These are phyloP conservation scores for Diphasiastrum complanatum DNA, from an alignment of 83 land plant species.

Conservation along the genomic window DNA sequence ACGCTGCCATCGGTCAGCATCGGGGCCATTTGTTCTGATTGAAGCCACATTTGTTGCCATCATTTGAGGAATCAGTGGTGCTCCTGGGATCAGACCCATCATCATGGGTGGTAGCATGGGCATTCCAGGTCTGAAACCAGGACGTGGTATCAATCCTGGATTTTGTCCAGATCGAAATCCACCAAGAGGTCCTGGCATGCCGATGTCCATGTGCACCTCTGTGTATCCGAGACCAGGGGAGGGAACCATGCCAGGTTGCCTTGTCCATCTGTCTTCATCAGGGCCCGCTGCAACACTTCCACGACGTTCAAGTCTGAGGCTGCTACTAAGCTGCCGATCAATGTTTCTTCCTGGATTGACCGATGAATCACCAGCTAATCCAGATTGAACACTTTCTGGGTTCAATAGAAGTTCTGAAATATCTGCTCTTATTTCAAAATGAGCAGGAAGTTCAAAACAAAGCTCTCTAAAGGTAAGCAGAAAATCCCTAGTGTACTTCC, in stretches of 20 bases:
- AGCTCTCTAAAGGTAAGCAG: slow-evolving; percentile 52
- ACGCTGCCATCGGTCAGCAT: slow-evolving; percentile 82
- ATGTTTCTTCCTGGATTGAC: slow-evolving; percentile 48
- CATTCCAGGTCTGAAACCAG: slow-evolving; percentile 47
- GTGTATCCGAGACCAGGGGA: slow-evolving; percentile 23
- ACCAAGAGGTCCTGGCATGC: slow-evolving; percentile 26
- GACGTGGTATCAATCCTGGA: slow-evolving; percentile 29
- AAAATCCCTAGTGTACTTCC: slow-evolving; percentile 71
- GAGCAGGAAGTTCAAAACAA: slow-evolving; percentile 45
- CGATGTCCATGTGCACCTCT: slow-evolving; percentile 42
- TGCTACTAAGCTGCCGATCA: slow-evolving; percentile 42
- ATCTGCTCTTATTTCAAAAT: slow-evolving; percentile 54
- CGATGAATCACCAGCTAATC: slow-evolving; percentile 13
- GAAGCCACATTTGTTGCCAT: slow-evolving; percentile 17
- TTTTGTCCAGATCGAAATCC: slow-evolving; percentile 59
- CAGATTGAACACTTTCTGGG: slow-evolving; percentile 27
- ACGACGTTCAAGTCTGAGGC: slow-evolving; percentile 36
- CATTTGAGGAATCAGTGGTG: slow-evolving; percentile 9
- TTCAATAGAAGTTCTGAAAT: slow-evolving; percentile 39
- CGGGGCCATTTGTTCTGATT: slow-evolving; percentile 42
- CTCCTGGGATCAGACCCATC: slow-evolving; percentile 39
- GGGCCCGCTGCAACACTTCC: slow-evolving; percentile 14
- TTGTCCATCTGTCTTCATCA: slow-evolving; percentile 81
- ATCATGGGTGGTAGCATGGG: slow-evolving; percentile 20
- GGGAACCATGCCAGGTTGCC: slow-evolving; percentile 20